Percentiles rank a stretch among this genome's conserved stretches.
Conservation (phyloP, 2,329 filamentous ascomycete species). For the Xylaria polymorpha region DNA sequence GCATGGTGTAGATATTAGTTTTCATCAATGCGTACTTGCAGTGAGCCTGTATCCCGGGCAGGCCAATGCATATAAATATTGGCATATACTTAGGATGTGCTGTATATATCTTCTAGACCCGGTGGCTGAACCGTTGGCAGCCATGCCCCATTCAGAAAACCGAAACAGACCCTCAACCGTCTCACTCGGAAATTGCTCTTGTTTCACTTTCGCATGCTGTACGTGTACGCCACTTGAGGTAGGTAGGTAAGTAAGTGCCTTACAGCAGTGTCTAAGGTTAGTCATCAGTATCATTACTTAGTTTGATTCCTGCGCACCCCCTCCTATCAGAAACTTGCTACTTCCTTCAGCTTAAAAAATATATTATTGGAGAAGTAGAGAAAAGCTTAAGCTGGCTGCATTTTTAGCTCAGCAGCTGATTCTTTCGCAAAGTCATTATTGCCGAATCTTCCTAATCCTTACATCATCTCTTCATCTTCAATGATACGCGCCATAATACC, state of each 20-base stretch:
- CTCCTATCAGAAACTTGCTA: neutral
- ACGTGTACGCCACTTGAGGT: neutral
- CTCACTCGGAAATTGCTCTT: conserved; percentile 39
- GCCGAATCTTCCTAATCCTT: conserved; percentile 5
- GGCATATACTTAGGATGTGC: neutral
- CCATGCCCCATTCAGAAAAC: conserved; percentile 3
- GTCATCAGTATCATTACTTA: neutral
- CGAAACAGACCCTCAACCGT: conserved; percentile 37
- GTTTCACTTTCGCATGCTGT: conserved; percentile 41
- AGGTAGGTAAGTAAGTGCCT: no score
- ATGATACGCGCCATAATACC: neutral
- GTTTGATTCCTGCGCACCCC: neutral
- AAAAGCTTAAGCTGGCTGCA: neutral
- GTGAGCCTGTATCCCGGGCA: conserved; percentile 23
- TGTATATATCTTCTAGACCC: neutral
- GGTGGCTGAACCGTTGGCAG: neutral
- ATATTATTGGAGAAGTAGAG: neutral
- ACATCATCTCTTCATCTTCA: conserved; percentile 10
- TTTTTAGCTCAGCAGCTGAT: neutral
- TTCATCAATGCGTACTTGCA: conserved; percentile 4
- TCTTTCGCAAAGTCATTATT: neutral
- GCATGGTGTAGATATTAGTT: neutral
- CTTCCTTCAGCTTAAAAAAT: neutral
- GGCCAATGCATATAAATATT: conserved; percentile 1
- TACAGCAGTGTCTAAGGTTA: neutral